These are phyloP conservation scores for Mayamaea pseudoterrestris DNA, from an alignment of 108 stramenopile genomes.

Conservation along the genomic window DNA sequence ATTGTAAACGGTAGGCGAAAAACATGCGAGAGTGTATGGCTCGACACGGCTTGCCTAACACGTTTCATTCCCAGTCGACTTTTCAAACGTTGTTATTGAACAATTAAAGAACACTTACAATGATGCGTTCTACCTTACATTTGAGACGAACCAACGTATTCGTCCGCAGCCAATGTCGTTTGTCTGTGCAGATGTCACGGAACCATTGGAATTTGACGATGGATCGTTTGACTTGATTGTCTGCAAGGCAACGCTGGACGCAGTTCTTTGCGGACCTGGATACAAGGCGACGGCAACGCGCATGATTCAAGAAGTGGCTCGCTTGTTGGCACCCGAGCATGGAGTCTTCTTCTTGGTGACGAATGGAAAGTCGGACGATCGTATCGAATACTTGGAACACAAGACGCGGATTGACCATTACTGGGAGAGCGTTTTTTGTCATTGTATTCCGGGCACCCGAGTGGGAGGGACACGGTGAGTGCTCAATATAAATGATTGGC, in stretches of 20 bases:
- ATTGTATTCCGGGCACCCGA: slow-evolving; percentile 3
- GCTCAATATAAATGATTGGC: no score
- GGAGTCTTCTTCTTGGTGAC: slow-evolving; percentile 61
- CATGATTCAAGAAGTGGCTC: slow-evolving; percentile 43
- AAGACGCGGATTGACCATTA: slow-evolving; percentile 26
- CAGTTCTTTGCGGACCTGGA: slow-evolving; percentile 45
- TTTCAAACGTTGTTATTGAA: slow-evolving; percentile 54
- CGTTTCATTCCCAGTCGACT: no score
- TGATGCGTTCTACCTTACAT: slow-evolving; percentile 15
- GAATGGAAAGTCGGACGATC: slow-evolving; percentile 55
- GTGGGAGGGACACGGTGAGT: background rate
- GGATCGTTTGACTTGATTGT: slow-evolving; percentile 72
- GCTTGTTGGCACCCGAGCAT: slow-evolving; percentile 40
- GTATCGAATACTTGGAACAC: slow-evolving; percentile 63
- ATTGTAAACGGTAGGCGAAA: slow-evolving; percentile 6
- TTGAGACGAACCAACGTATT: slow-evolving; percentile 4
- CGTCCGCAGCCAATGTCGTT: slow-evolving; percentile 34
- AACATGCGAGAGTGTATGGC: no score
- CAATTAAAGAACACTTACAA: slow-evolving; percentile 48
- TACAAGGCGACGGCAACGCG: slow-evolving; percentile 22
- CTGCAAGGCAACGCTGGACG: slow-evolving; percentile 73
- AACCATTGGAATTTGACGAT: slow-evolving; percentile 46
- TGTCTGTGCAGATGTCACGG: slow-evolving; percentile 49
- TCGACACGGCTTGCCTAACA: no score
- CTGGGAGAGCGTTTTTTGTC: slow-evolving; percentile 27